Conservation (phyloP, 345 rosid genomes). For the Citrus medica region DNA sequence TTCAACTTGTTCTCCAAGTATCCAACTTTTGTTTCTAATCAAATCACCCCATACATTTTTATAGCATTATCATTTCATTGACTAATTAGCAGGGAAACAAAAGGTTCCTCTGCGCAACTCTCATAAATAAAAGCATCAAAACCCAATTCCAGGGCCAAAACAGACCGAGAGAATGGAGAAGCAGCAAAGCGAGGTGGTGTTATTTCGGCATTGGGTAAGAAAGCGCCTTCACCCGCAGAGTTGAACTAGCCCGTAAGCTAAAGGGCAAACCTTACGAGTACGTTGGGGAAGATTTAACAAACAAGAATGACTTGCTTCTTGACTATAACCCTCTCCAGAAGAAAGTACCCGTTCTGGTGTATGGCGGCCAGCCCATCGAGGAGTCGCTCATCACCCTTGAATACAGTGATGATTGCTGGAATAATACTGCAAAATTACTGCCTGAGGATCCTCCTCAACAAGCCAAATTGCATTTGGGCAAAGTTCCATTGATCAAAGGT, state of each 20-base stretch:
- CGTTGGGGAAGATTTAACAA: constrained; percentile 20
- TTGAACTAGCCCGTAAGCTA: constrained; percentile 22
- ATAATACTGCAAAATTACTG: constrained; percentile 16
- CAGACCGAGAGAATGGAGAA: constrained; percentile 5
- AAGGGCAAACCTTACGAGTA: constrained; percentile 21
- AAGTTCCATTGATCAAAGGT: constrained; percentile 22
- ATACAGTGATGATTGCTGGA: constrained; percentile 23
- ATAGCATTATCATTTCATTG: background rate
- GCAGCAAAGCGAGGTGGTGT: constrained; percentile 1
- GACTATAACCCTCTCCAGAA: constrained; percentile 16
- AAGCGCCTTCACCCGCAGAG: constrained; percentile 7
- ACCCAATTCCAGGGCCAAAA: background rate
- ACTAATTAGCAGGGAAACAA: background rate
- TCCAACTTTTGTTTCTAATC: no score
- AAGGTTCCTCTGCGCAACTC: background rate
- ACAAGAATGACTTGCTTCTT: constrained; percentile 26
- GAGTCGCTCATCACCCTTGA: constrained; percentile 26
- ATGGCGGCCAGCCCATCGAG: constrained; percentile 15
- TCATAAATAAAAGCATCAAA: background rate
- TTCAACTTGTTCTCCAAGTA: background rate
- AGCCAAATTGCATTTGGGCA: constrained; percentile 25
- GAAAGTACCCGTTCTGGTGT: constrained; percentile 19
- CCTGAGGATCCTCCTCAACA: constrained; percentile 23
- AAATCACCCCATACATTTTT: background rate
- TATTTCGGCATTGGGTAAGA: constrained; percentile 13